Base-by-base conservation (phyloP, 139 green algal species). In the Astrephomene gubernaculifera region DNA sequence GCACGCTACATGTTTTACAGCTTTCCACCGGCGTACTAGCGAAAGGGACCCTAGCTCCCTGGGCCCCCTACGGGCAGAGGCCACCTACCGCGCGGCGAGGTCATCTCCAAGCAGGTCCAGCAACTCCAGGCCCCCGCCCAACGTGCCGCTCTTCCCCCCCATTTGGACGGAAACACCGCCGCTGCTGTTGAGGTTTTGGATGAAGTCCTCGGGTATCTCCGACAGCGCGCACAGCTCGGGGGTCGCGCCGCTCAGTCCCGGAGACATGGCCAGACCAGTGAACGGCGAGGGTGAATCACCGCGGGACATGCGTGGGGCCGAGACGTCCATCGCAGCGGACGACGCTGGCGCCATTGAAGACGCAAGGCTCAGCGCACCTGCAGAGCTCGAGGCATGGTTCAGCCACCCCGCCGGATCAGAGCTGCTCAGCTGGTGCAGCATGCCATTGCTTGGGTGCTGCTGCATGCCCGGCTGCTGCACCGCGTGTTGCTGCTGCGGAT, bases 381-480 rank as follows among this genome's bases (percentile, higher is more conserved):
- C 35, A 38, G 29, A 33, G 2, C 43, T 36, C n/a, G 54, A 17
- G 27, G 36, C 54, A 35, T 82, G 54, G 33, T 5, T 12, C 25
- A 69, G 31, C 72, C 72, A 67, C 2, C 14, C 60, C 60, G 33
- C 38, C 2, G 57, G 6, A 54, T 79, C 38, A 25, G 36, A 53
- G 39, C 73, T 71, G 33, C 49, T 36, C 10, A 43, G 19, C n/a
- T 71, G 29, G 12, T 45, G 71, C 29, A 36, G 68, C 21, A 4
- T 86, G 83, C 53, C 75, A 81, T 21, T 78, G 69, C 65, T 75
- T n/a, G n/a, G 75, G 41, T 79, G 70, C 36, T 70, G 79, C 68
- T 53, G 36, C 35, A 1, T 21, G 5, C 45, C 39, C 49, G 67
- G 88, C 36, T 54, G 74, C 65, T 72, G 60, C 79, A 87, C 71